Conservation (phyloP, 2,329 filamentous ascomycete species). For the Madurella mycetomatis region DNA sequence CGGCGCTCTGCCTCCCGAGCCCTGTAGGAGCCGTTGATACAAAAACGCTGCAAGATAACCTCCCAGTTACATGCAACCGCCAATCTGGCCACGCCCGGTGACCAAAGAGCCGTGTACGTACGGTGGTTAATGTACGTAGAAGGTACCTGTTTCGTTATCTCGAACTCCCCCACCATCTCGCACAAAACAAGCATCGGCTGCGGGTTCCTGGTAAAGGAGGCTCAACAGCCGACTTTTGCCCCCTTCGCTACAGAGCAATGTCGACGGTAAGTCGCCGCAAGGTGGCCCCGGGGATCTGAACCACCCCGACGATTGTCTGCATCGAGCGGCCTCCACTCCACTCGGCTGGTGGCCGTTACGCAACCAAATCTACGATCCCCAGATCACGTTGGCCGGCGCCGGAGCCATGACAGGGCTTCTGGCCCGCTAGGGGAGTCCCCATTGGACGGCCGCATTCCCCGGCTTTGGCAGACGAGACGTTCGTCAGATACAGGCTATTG, state of each 20-base stretch:
- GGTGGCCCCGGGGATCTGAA: neutral
- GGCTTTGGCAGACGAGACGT: neutral
- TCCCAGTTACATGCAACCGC: too few species aligned
- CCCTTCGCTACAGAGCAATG: neutral
- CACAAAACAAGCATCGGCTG: neutral
- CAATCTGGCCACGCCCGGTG: too few species aligned
- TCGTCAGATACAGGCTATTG: too few species aligned
- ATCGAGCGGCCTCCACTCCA: neutral
- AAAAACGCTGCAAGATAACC: too few species aligned
- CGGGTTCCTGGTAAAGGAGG: neutral
- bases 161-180: neutral
- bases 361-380: conserved; percentile 20
- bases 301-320: neutral
- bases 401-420: conserved; percentile 12
- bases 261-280: neutral
- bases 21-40: too few species aligned
- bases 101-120: too few species aligned
- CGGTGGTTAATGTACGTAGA: too few species aligned
- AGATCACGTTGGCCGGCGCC: conserved; percentile 19
- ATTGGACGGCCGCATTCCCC: conserved; percentile 11
- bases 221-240: neutral
- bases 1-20: too few species aligned
- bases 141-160: too few species aligned
- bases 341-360: conserved; percentile 20
- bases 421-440: conserved; percentile 7